These are phyloP conservation scores for Suaeda aralocaspica DNA, from an alignment of 148 eudicot genomes.

Conservation along the genomic window DNA sequence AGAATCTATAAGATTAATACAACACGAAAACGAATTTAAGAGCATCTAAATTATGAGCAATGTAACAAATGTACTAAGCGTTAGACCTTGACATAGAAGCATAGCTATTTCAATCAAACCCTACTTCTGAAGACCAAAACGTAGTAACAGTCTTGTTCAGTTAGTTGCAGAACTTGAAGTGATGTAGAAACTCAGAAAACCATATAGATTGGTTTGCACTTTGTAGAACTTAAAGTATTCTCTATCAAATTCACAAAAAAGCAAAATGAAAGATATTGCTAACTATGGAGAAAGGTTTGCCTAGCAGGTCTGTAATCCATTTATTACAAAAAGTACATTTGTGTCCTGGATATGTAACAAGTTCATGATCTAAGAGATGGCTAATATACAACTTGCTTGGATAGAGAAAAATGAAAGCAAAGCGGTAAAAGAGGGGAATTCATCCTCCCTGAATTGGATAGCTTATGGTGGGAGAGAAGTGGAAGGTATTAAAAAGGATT, in stretches of 20 bases:
- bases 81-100: not conserved
- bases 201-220: not conserved
- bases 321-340: no score
- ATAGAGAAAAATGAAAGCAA: no score
- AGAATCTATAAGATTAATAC: not conserved
- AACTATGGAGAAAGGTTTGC: not conserved
- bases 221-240: not conserved
- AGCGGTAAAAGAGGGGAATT: no score
- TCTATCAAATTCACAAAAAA: not conserved
- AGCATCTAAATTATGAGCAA: not conserved
- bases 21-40: slow-evolving; percentile 6
- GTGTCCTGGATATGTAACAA: no score
- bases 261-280: not conserved
- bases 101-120: not conserved
- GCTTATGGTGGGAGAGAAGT: no score
- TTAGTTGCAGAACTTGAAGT: not conserved
- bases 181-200: not conserved
- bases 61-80: not conserved
- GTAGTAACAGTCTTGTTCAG: not conserved
- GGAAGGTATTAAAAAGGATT: no score
- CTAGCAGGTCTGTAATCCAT: not conserved
- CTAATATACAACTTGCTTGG: no score
- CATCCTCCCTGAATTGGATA: no score
- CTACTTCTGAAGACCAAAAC: not conserved
- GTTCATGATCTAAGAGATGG: no score